Percentiles rank a stretch among this genome's conserved stretches.
Conservation (phyloP, 352 stramenopile genomes). For the Globisporangium lucens region DNA sequence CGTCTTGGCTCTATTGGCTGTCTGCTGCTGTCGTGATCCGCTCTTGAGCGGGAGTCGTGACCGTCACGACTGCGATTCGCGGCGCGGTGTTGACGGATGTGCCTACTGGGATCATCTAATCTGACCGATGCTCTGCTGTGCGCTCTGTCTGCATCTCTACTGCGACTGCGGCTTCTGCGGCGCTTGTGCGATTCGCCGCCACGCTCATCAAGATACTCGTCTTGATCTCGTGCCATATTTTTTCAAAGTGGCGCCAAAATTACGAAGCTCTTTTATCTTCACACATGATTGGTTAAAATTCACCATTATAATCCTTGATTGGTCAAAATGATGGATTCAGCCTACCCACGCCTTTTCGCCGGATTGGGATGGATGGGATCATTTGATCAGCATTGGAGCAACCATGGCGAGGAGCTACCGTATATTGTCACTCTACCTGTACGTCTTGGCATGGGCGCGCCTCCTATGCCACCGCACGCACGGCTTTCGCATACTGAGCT, state of each 20-base stretch:
- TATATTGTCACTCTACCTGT: not conserved
- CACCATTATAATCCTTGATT: not conserved
- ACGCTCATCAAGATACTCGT: not conserved
- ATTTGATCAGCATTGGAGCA: not conserved
- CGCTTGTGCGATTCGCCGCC: conserved; percentile 6
- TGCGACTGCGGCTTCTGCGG: conserved; percentile 8
- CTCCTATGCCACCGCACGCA: not conserved
- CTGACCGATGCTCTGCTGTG: not conserved
- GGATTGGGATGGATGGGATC: not conserved
- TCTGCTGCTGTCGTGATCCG: not conserved
- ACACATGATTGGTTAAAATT: conserved; percentile 4
- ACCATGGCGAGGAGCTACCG: not conserved
- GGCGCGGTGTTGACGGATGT: not conserved
- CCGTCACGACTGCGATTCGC: conserved; percentile 6
- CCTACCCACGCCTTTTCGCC: conserved; percentile 5
- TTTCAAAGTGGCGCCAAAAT: not conserved
- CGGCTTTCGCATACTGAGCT: conserved; percentile 40
- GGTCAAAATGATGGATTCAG: not conserved
- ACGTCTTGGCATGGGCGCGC: not conserved
- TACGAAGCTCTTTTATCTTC: not conserved
- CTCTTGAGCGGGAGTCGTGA: conserved; percentile 1
- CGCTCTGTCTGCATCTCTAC: not conserved
- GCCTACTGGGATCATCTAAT: not conserved
- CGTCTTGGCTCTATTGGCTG: not conserved
- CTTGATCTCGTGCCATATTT: conserved; percentile 4